Conservation (phyloP, 225 moss, liverwort and hornwort genomes). For the Rhytidiadelphus loreus region DNA sequence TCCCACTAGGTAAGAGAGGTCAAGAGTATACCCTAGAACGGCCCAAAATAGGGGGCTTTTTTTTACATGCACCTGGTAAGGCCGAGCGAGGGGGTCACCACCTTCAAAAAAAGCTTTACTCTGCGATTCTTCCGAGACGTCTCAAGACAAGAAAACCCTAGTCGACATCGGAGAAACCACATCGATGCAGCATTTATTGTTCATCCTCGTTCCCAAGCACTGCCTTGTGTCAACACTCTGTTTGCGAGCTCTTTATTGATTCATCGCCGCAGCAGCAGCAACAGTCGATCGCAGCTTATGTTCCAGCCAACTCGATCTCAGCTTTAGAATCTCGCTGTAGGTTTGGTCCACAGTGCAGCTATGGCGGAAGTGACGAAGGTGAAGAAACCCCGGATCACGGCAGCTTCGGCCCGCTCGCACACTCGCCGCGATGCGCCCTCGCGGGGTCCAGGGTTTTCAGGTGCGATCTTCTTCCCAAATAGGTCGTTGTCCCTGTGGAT, state of each 20-base stretch:
- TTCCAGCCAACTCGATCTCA: neutral
- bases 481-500: neutral
- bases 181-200: neutral
- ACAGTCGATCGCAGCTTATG: neutral
- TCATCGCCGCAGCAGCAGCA: neutral
- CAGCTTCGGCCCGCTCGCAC: constrained; percentile 46
- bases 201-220: too few relatives aligned
- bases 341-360: neutral
- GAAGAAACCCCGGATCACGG: constrained; percentile 45
- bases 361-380: constrained; percentile 29
- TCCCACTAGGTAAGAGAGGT: too few relatives aligned
- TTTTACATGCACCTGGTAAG: too few relatives aligned
- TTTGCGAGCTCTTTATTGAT: neutral
- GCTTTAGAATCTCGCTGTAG: neutral
- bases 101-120: too few relatives aligned
- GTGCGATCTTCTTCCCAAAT: neutral
- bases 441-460: constrained; percentile 37
- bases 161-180: neutral
- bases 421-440: constrained; percentile 32
- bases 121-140: neutral
- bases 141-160: neutral
- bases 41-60: too few relatives aligned
- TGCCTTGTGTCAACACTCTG: neutral
- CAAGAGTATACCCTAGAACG: too few relatives aligned
- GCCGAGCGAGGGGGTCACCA: too few relatives aligned